Percentiles rank a stretch among this genome's conserved stretches.
phyloP scores from a whole-genome alignment of 176 grass and related monocot genomes.

The Typha latifolia region DNA sequence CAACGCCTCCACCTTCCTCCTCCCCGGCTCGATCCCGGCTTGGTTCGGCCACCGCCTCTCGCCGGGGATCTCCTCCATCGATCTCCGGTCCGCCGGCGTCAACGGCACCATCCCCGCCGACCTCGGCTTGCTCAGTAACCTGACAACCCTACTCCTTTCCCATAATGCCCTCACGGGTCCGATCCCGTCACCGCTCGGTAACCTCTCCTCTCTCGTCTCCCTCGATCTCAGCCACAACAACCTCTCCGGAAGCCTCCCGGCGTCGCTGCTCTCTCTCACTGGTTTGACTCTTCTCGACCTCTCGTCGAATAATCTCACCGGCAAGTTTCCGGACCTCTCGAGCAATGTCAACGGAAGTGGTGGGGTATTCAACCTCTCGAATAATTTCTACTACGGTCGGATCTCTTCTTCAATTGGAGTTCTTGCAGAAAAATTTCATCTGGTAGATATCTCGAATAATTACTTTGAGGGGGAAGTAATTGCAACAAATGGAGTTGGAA shows the following conservation, averaged over 20 bases:
- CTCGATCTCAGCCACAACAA: slow-evolving; percentile 29
- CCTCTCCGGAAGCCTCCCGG: slow-evolving; percentile 18
- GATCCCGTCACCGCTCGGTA: slow-evolving; percentile 39
- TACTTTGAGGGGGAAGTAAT: slow-evolving; percentile 40
- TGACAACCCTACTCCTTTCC: slow-evolving; percentile 39
- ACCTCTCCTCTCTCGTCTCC: slow-evolving; percentile 26
- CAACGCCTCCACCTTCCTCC: slow-evolving; percentile 69
- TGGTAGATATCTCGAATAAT: slow-evolving; percentile 59
- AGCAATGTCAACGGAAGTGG: not conserved
- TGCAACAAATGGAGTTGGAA: slow-evolving; percentile 4
- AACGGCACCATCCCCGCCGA: slow-evolving; percentile 37
- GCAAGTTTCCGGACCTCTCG: slow-evolving; percentile 20
- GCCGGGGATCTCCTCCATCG: slow-evolving; percentile 38
- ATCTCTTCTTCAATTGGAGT: slow-evolving; percentile 23
- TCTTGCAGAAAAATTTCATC: slow-evolving; percentile 37
- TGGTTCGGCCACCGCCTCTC: slow-evolving; percentile 54
- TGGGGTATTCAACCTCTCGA: slow-evolving; percentile 47
- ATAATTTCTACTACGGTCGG: slow-evolving; percentile 54
- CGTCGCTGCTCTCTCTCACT: slow-evolving; percentile 10
- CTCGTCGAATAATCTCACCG: slow-evolving; percentile 63
- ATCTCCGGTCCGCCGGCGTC: slow-evolving; percentile 40
- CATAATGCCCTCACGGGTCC: slow-evolving; percentile 46
- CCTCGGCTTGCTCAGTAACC: slow-evolving; percentile 48
- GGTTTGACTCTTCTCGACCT: slow-evolving; percentile 43
- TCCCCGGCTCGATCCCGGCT: slow-evolving; percentile 56